Evolutionary conservation across 116 monocot genomes (phyloP), one percentile per base, ranked within the genome.

Genomic region (Phalaenopsis hybrid): DNA sequence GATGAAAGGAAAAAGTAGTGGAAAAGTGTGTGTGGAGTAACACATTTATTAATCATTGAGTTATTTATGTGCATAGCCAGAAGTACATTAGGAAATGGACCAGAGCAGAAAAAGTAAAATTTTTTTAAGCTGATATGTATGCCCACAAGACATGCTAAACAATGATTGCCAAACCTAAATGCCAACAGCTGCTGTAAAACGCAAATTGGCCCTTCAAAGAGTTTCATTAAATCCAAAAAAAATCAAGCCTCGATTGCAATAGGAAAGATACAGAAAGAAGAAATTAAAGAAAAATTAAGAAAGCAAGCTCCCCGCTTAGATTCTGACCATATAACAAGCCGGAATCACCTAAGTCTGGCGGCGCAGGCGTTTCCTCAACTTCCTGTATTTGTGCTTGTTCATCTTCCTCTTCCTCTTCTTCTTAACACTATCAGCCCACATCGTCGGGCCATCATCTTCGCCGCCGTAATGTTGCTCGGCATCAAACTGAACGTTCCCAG

Each of bases 401-500:
- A 89, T 89, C 89, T 89, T 89, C 80, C 79, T 86, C 86, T 89
- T 89, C 70, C 89, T 63, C 86, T 89, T 89, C 86, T 89, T 89
- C 86, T 89, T 89, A 67, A 89, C 89, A 52, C 89, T 89, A 49
- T 89, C 89, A 13, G 86, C 86, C 80, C 89, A 82, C 58, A 86
- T 67, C 73, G 8, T 75, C 49, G 57, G 49, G 34, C 73, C 80
- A 34, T 44, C 79, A 5, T 18, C 52, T 4, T 31, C 68, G 11
- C 9, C 79, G 4, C 18, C 76, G 49, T 37, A 70, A 45, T 45
- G 45, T 21, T 15, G 1, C 44, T 58, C 72, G 15, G 41, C 77
- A 45, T 80, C 83, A 25, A 15, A 16, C 57, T 20, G 68, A 25
- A 37, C 55, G 10, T 65, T 16, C 76, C 65, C 81, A 49, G 77